Conservation (phyloP, 306 rosid species). For the Psophocarpus tetragonolobus region DNA sequence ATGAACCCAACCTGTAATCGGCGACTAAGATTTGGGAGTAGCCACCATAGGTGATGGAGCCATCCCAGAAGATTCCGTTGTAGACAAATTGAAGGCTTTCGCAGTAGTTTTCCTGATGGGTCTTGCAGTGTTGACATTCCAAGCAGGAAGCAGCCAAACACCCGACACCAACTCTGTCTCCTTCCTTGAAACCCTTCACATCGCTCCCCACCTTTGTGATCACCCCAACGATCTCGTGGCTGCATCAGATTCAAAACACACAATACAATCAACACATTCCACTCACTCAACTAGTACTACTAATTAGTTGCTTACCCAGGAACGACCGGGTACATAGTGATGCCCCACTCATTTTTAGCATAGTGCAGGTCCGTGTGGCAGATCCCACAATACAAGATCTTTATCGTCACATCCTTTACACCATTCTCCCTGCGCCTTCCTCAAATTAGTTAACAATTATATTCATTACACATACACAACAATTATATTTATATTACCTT, state of each 20-base stretch:
- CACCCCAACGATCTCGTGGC: conserved; percentile 74
- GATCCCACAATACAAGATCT: conserved; percentile 66
- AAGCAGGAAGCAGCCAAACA: conserved; percentile 71
- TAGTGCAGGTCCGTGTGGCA: conserved; percentile 81
- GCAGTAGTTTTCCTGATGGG: conserved; percentile 66
- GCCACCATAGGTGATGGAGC: conserved; percentile 80
- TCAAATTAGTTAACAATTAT: not conserved
- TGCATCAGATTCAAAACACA: conserved; percentile 45
- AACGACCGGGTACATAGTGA: conserved; percentile 74
- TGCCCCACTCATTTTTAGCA: conserved; percentile 69
- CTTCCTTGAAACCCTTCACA: conserved; percentile 57
- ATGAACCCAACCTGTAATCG: conserved; percentile 70
- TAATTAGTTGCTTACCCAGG: conserved; percentile 54
- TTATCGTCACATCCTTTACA: conserved; percentile 59
- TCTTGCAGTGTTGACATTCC: conserved; percentile 58
- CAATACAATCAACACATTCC: not conserved
- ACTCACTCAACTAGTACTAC: not conserved
- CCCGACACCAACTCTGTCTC: conserved; percentile 79
- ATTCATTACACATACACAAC: not conserved
- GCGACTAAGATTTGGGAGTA: conserved; percentile 64
- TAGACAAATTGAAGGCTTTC: conserved; percentile 45
- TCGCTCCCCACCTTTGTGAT: conserved; percentile 64
- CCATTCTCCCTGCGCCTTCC: conserved; percentile 58
- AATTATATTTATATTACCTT: conserved; percentile 34
- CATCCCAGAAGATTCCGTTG: conserved; percentile 86